A percentile compares a stretch with the other conserved stretches of the same genome.
phyloP scores from a whole-genome alignment of 257 asterid species.

The Capsicum pubescens region DNA sequence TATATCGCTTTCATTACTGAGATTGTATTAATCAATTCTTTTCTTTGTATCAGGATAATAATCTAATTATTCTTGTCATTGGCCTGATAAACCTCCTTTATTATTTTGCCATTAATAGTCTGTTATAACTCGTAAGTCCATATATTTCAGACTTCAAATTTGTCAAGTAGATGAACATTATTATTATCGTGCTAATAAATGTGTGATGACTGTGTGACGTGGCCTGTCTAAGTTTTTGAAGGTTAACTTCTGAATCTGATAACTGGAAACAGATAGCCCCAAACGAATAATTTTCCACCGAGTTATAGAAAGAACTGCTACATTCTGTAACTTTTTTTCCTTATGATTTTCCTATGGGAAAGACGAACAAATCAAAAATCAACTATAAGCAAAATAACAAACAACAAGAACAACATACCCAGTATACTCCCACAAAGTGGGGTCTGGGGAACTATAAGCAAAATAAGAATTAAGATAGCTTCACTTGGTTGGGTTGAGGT shows the following conservation, averaged over 20 bases:
- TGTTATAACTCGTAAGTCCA: background rate
- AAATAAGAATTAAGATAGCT: background rate
- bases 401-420: too few relatives aligned
- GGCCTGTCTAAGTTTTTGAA: background rate
- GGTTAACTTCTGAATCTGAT: background rate
- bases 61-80: background rate
- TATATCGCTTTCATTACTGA: background rate
- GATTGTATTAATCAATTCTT: background rate
- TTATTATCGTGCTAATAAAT: background rate
- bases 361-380: background rate
- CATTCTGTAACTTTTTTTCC: background rate
- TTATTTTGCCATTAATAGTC: background rate
- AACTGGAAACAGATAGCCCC: background rate
- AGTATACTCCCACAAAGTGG: too few relatives aligned
- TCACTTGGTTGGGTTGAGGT: background rate
- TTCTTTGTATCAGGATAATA: background rate
- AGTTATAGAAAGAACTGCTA: background rate
- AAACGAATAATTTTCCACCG: background rate
- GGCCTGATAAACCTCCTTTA: background rate
- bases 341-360: background rate
- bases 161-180: too few relatives aligned
- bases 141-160: background rate
- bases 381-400: background rate
- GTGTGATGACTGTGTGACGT: background rate
- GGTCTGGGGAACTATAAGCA: background rate